Evolutionary conservation across 805 yeast species (phyloP), one percentile per base, ranked within the genome.

Genomic region (Cyberlindnera galapagoensis): DNA sequence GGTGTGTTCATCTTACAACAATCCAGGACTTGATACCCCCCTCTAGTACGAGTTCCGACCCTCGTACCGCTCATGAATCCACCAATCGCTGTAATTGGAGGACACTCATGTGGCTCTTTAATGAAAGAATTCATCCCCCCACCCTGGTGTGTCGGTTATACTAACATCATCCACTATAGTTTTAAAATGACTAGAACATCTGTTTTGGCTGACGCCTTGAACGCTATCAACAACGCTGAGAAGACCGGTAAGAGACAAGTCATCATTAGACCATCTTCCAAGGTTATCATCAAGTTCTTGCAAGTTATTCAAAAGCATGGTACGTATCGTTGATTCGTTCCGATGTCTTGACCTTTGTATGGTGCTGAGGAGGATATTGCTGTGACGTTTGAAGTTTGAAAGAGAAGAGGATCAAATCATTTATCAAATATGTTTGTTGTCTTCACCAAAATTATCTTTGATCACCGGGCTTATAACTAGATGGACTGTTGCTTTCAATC

Each of bases 231-330:
- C 90, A 87, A 88, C 70, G 97, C 97, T 71, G 96, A 88, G 74
- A 88, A 86, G 74, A 80, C 95, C 71, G 97, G 97, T 71, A 88
- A 87, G 78, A 83, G 97, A 74, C 97, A 87, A 76, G 97, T 87
- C 57, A 71, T 87, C 65, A 81, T 87, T 72, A 84, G 96, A 79
- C 97, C 97, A 50, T 86, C 96, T 34, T 87, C 96, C 62, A 88
- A 87, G 82, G 97, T 87, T 59, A 86, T 88, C 73, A 75, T 87
- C 80, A 87, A 86, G 74, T 88, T 86, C 74, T 75, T 88, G 68
- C 76, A 85, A 62, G 97, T 88, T 57, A 87, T 88, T 84, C 97
- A 88, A 76, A 85, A 77, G 73, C 96, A 88, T 68, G 96, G 95
- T 63, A 88, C 67, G 95, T 95, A 3, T 14, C 21, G 13, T 17